Evolutionary conservation across 129 eudicot species (phyloP), one percentile per base, ranked within the genome.

Genomic region (Rutidosis leptorrhynchoides): DNA sequence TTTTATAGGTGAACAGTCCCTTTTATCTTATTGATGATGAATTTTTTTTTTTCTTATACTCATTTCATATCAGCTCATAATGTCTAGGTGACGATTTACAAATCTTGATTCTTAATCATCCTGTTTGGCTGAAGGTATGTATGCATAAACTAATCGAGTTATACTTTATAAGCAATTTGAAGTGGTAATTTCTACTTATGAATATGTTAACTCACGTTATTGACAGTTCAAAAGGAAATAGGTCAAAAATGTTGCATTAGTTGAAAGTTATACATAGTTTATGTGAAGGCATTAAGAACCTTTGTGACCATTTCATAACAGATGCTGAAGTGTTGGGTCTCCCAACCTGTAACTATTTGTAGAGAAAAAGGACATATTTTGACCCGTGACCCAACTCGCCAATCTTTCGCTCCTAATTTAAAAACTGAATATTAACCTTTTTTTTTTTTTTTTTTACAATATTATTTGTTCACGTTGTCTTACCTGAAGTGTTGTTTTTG

Each of bases 111-210:
- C n/a, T n/a, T n/a, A n/a, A n/a, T n/a, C n/a, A n/a, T n/a, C n/a
- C n/a, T n/a, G n/a, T n/a, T n/a, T n/a, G n/a, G 82, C 70, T 92
- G 57, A 88, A 83, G 97, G 97, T 84, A 83, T 15, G 16, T 19
- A 5, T 37, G 16, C 51, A 2, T 37, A n/a, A 27, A 29, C 51
- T 40, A 54, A 70, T 51, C 12, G 25, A 49, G 19, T 17, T 46
- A 15, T n/a, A 22, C 25, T 15, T 23, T 16, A 1, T 9, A 6
- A 27, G 25, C 29, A 26, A 33, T 40, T 20, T 16, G 29, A 67
- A 54, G 53, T 59, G 29, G 30, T 12, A 23, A 1, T 53, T 53
- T 22, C 5, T 23, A 4, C 4, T 7, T 53, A 22, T 15, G 1
- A 43, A 25, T n/a, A 10, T 24, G 58, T 46, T 12, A 19, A 65